Conservation (phyloP, 495 filamentous ascomycete genomes). For the Aspergillus sclerotiicarbonarius region DNA sequence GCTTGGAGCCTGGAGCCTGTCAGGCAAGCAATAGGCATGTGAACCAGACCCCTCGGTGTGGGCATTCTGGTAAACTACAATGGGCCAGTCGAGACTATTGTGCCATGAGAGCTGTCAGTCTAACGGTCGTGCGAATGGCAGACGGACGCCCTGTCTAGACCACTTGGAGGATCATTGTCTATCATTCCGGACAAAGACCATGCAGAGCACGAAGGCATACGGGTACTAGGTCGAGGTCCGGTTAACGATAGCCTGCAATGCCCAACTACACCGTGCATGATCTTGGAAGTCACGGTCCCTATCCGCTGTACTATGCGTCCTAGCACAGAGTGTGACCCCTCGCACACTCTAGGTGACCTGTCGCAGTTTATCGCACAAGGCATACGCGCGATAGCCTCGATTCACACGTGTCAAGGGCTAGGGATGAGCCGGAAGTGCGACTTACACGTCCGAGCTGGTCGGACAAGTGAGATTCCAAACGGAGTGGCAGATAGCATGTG, state of each 20-base stretch:
- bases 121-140: neutral
- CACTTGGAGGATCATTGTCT: neutral
- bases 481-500: neutral
- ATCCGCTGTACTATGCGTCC: neutral
- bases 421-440: neutral
- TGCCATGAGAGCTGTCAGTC: neutral
- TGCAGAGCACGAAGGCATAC: neutral
- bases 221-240: neutral
- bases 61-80: neutral
- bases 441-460: neutral
- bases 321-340: neutral
- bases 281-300: neutral
- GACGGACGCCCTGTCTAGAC: neutral
- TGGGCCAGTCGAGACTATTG: neutral
- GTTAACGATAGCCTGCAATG: neutral
- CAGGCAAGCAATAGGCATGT: neutral
- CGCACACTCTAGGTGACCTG: neutral
- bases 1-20: no score
- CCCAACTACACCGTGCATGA: neutral
- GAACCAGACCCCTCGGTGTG: neutral
- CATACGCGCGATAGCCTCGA: neutral
- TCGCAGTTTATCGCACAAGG: neutral
- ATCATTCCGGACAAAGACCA: neutral
- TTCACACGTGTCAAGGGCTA: constrained; percentile 8
- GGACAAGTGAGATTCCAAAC: neutral